These are phyloP conservation scores for Exophiala spinifera DNA, from an alignment of 2,329 filamentous ascomycete genomes.

Conservation along the genomic window DNA sequence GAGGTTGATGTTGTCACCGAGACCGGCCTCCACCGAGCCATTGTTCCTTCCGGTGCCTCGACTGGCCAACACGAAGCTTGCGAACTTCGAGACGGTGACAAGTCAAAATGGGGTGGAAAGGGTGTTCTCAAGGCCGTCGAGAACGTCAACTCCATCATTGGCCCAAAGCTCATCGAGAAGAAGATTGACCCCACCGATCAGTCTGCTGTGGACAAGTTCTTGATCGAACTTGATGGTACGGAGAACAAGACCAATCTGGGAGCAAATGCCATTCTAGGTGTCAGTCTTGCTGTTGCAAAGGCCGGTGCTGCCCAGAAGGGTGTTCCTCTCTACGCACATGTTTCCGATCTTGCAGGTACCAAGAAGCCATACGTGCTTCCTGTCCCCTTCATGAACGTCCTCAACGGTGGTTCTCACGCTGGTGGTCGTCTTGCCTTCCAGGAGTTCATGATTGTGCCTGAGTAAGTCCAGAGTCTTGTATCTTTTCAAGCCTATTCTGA, in stretches of 20 bases:
- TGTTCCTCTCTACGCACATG: constrained; percentile 81
- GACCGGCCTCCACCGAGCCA: constrained; percentile 93
- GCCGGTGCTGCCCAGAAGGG: constrained; percentile 86
- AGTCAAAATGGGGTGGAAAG: constrained; percentile 81
- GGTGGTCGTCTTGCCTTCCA: constrained; percentile 94
- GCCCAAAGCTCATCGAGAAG: constrained; percentile 77
- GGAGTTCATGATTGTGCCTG: constrained; percentile 93
- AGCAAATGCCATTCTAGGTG: constrained; percentile 60
- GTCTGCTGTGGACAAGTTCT: constrained; percentile 76
- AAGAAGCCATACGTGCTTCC: constrained; percentile 90
- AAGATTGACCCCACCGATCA: constrained; percentile 83
- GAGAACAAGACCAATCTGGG: constrained; percentile 58
- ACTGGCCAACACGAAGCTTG: constrained; percentile 90
- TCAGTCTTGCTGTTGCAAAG: constrained; percentile 67
- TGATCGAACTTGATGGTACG: constrained; percentile 74
- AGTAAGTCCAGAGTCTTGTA: constrained; percentile 47
- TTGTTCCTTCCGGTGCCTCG: constrained; percentile 94
- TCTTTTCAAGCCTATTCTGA: constrained; percentile 11
- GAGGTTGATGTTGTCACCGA: constrained; percentile 97
- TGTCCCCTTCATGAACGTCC: constrained; percentile 90
- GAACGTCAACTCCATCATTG: constrained; percentile 81
- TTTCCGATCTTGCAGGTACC: constrained; percentile 81
- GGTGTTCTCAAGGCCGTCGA: constrained; percentile 80
- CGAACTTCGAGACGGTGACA: constrained; percentile 88
- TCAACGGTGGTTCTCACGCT: constrained; percentile 93